Evolutionary conservation across 1,284 basidiomycete species (phyloP), one percentile per base, ranked within the genome.

Genomic region (Apiotrichum akiyoshidainum): DNA sequence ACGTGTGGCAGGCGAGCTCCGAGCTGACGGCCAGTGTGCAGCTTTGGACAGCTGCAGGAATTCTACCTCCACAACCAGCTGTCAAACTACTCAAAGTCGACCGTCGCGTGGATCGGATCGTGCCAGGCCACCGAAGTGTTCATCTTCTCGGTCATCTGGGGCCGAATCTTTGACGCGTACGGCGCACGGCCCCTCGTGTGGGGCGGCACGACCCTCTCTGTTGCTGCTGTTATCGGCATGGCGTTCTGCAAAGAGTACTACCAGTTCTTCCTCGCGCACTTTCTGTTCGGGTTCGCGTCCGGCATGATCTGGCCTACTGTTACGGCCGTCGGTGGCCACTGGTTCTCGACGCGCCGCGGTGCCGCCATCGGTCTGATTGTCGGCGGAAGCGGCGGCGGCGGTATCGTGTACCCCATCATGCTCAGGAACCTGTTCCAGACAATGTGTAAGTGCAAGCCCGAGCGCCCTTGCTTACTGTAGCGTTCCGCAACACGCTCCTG

Each of bases 351-450:
- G 17, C 64, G 59, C 41, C 63, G 75, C 31, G 66, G 69, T 7
- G 72, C 68, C 5, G 74, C 76, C 2, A 69, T 74, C n/a, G 76
- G 72, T 3, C 61, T 76, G 54, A 72, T 75, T n/a, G 68, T 71
- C 7, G 69, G 69, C 52, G 76, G 76, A 12, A 70, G 67, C 21
- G 76, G 76, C 10, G 55, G 75, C 11, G 72, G 71, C 13, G 70
- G 72, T 6, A 68, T 78, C 26, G 64, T 74, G 53, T 73, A 74
- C 56, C 76, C 76, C 13, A 72, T 78, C 58, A 66, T 69, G 48
- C 61, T 78, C n/a, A 69, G 70, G 50, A 60, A 65, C 34, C 65
- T 77, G 6, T 68, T 77, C 19, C 60, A 63, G 26, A 37, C 54
- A 21, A 42, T 69, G 33, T 58, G 70, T 72, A 46, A 56, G 70